These are phyloP conservation scores for Bruguiera sexangula DNA, from an alignment of 345 rosid species.

Conservation along the genomic window DNA sequence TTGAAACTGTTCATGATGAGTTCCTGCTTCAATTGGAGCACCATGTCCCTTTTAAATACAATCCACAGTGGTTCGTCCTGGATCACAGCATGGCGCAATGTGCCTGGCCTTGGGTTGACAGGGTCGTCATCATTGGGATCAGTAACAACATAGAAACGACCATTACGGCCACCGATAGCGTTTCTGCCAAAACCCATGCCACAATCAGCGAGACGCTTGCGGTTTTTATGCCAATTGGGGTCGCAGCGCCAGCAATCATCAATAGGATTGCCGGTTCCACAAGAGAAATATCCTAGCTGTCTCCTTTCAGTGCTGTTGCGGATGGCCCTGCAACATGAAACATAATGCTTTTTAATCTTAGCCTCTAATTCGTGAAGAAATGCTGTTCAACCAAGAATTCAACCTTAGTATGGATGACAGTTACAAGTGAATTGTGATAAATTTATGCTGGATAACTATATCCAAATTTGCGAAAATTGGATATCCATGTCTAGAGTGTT, in stretches of 20 bases:
- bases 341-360: background rate
- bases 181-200: conserved; percentile 92
- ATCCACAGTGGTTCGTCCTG: conserved; percentile 88
- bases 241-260: conserved; percentile 97
- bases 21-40: conserved; percentile 75
- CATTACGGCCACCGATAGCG: conserved; percentile 89
- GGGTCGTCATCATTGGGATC: conserved; percentile 72
- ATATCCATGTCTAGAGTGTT: too few relatives aligned
- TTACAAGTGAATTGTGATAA: too few relatives aligned
- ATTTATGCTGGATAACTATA: too few relatives aligned
- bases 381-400: too few relatives aligned
- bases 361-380: background rate
- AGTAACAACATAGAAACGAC: conserved; percentile 76
- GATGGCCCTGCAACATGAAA: conserved; percentile 51
- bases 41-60: conserved; percentile 89
- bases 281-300: conserved; percentile 70
- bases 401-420: background rate
- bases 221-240: conserved; percentile 73
- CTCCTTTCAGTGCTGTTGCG: conserved; percentile 73
- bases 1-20: conserved; percentile 84
- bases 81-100: conserved; percentile 85
- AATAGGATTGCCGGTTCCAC: conserved; percentile 82
- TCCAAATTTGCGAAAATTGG: too few relatives aligned
- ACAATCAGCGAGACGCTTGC: conserved; percentile 88
- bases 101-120: conserved; percentile 86